phyloP scores from a whole-genome alignment of 192 early-diverging fungal genomes.

The Coemansia nantahalensis region DNA sequence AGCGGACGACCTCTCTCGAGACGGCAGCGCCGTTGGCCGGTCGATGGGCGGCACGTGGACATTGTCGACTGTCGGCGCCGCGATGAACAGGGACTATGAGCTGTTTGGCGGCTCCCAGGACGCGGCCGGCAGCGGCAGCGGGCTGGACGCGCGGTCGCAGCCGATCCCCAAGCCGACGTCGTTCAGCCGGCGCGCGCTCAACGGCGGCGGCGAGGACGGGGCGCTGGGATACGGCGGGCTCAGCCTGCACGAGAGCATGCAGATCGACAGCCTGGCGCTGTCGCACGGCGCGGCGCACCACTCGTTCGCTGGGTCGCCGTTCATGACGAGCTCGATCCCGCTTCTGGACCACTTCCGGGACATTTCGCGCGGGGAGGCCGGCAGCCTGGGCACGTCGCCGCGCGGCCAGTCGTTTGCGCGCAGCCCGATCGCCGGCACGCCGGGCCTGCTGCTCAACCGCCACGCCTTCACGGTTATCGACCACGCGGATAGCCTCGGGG shows the following conservation, averaged over 20 bases:
- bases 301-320: conserved; percentile 42
- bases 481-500: conserved; percentile 5
- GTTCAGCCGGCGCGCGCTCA: conserved; percentile 12
- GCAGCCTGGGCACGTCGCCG: conserved; percentile 29
- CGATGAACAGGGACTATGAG: conserved; percentile 10
- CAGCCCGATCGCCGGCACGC: conserved; percentile 22
- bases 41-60: conserved; percentile 13
- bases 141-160: conserved; percentile 30
- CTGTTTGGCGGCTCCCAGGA: too few species aligned
- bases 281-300: conserved; percentile 40
- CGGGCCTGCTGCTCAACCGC: conserved; percentile 30
- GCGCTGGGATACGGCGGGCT: conserved; percentile 20
- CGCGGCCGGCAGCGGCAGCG: neutral
- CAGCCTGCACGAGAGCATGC: conserved; percentile 46
- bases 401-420: conserved; percentile 35
- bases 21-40: conserved; percentile 5
- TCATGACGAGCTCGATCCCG: conserved; percentile 45
- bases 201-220: conserved; percentile 10
- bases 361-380: conserved; percentile 14
- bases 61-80: conserved; percentile 7
- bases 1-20: too few species aligned
- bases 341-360: conserved; percentile 48
- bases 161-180: conserved; percentile 39
- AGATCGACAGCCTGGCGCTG: conserved; percentile 43
- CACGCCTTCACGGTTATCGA: conserved; percentile 46